These are phyloP conservation scores for Fusarium papillatum DNA, from an alignment of 2,329 filamentous ascomycete species.

Conservation along the genomic window DNA sequence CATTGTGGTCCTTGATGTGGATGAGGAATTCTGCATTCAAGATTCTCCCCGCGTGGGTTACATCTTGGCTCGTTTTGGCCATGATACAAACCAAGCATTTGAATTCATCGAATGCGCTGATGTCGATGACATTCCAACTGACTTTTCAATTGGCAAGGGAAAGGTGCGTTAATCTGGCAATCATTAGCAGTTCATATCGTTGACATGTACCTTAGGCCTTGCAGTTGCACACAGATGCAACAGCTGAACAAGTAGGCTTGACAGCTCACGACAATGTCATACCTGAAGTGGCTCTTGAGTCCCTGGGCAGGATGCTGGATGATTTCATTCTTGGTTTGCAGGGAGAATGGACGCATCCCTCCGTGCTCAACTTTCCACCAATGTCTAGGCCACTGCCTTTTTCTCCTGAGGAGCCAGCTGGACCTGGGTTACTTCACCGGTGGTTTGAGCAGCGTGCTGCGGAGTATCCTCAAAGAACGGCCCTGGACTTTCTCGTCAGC, in stretches of 20 bases:
- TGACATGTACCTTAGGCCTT: background rate
- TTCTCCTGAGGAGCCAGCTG: background rate
- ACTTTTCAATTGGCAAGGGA: conserved; percentile 22
- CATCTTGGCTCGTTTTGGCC: background rate
- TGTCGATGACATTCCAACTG: background rate
- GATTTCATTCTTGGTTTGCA: background rate
- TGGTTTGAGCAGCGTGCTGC: conserved; percentile 8
- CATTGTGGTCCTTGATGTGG: background rate
- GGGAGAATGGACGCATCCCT: conserved; percentile 4
- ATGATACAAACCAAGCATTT: background rate
- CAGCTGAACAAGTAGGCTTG: background rate
- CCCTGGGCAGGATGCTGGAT: conserved; percentile 11
- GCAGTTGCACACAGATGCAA: background rate
- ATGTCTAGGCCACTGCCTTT: background rate
- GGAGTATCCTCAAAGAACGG: background rate
- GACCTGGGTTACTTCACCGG: background rate
- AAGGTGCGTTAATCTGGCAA: background rate
- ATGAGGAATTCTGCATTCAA: conserved; percentile 11
- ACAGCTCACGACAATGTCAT: background rate
- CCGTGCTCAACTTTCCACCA: conserved; percentile 25
- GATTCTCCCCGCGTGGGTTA: background rate
- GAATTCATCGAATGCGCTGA: background rate
- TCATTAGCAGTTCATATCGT: background rate
- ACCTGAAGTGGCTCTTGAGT: background rate
- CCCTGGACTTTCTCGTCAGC: conserved; percentile 11